These are phyloP conservation scores for Kondoa subrosea DNA, from an alignment of 768 basidiomycete species.

Conservation along the genomic window DNA sequence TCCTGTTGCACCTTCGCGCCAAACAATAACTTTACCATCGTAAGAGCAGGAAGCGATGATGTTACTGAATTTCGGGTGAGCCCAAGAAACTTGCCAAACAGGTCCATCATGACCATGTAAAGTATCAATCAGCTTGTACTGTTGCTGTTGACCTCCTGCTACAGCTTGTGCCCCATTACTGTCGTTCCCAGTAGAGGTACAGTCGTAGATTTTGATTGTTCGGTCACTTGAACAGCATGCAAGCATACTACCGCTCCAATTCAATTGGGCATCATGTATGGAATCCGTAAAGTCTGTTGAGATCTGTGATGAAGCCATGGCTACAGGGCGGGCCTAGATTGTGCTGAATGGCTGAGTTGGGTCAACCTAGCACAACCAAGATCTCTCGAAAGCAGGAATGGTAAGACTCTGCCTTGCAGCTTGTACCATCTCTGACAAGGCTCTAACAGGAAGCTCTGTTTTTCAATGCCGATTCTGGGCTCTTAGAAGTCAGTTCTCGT, in stretches of 20 bases:
- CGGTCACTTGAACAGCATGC: slow-evolving; percentile 94
- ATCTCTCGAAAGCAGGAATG: no score
- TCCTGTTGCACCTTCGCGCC: slow-evolving; percentile 63
- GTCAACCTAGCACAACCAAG: no score
- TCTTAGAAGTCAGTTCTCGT: slow-evolving; percentile 33
- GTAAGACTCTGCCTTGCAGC: no score
- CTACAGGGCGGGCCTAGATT: no score
- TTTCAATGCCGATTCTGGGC: slow-evolving; percentile 35
- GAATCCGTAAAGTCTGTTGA: neutral
- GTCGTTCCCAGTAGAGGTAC: slow-evolving; percentile 43
- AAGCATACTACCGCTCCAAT: slow-evolving; percentile 91
- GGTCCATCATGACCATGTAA: slow-evolving; percentile 86
- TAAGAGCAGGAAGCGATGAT: slow-evolving; percentile 98
- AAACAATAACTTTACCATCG: slow-evolving; percentile 93
- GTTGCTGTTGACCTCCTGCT: slow-evolving; percentile 1
- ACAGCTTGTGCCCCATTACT: slow-evolving; percentile 24
- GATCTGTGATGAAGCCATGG: neutral
- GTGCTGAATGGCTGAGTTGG: no score
- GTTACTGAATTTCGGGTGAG: slow-evolving; percentile 88
- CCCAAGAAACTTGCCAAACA: slow-evolving; percentile 97
- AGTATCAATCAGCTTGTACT: slow-evolving; percentile 33
- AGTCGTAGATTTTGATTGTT: slow-evolving; percentile 86
- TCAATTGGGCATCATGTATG: slow-evolving; percentile 51
- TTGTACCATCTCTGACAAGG: no score
- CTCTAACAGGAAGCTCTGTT: slow-evolving; percentile 30